phyloP scores from a whole-genome alignment of 148 eudicot species.

The Vaccinium darrowii region DNA sequence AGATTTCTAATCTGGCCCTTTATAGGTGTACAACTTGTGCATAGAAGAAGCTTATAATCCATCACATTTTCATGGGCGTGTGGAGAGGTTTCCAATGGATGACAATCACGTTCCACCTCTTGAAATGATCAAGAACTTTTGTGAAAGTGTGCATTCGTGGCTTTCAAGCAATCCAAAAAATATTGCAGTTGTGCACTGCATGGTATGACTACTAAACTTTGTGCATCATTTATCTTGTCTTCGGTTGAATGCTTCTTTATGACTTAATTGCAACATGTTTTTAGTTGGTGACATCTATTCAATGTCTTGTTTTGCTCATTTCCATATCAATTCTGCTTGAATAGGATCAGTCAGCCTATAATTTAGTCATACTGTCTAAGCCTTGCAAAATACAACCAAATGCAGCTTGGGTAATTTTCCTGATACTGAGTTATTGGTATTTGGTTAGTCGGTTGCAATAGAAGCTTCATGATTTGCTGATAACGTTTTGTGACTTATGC shows the following conservation, averaged over 20 bases:
- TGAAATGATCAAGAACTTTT: constrained; percentile 46
- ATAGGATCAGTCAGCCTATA: neutral
- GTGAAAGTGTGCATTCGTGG: constrained; percentile 64
- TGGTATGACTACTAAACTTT: constrained; percentile 34
- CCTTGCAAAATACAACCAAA: neutral
- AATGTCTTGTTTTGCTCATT: neutral
- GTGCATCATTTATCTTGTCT: neutral
- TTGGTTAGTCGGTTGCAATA: neutral
- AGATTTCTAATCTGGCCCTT: neutral
- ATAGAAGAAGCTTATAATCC: constrained; percentile 57
- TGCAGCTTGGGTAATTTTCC: neutral
- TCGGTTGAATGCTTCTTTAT: neutral
- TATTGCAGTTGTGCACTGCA: constrained; percentile 61
- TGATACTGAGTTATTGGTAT: neutral
- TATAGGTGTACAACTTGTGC: constrained; percentile 61
- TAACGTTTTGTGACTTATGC: neutral
- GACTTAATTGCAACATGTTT: neutral
- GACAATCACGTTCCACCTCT: constrained; percentile 65
- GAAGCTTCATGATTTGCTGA: constrained; percentile 10
- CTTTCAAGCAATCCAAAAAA: constrained; percentile 49
- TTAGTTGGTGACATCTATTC: neutral
- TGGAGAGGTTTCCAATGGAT: constrained; percentile 61
- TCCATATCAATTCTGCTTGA: neutral
- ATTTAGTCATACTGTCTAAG: neutral
- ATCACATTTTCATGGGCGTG: constrained; percentile 56